Evolutionary conservation across 345 rosid species (phyloP).

Genomic region (Zanthoxylum bungeanum): DNA sequence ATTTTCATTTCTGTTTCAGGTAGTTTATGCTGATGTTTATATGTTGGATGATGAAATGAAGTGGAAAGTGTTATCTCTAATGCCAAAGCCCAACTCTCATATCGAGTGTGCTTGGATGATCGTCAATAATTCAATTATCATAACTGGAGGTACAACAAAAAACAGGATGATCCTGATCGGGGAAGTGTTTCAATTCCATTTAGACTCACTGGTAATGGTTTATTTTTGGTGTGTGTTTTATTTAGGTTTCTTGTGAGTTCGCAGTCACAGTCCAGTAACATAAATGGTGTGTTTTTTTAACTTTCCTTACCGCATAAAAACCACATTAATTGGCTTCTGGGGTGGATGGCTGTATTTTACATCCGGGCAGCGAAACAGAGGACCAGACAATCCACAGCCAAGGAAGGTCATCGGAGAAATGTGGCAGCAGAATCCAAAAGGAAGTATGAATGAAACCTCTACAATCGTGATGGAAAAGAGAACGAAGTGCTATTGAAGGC

Average conservation of each 20-base stretch:
- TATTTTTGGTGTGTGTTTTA: too few relatives aligned
- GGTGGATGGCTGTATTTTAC: slow-evolving; percentile 81
- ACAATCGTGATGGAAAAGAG: too few relatives aligned
- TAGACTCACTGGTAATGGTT: slow-evolving; percentile 63
- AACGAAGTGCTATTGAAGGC: too few relatives aligned
- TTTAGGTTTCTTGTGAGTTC: too few relatives aligned
- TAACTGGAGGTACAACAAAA: too few relatives aligned
- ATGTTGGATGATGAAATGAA: slow-evolving; percentile 72
- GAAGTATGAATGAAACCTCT: too few relatives aligned
- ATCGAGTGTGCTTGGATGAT: slow-evolving; percentile 79
- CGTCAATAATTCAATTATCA: slow-evolving; percentile 68
- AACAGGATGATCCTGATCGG: slow-evolving; percentile 77
- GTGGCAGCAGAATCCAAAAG: too few relatives aligned
- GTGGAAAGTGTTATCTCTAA: slow-evolving; percentile 63
- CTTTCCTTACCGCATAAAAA: slow-evolving; percentile 79
- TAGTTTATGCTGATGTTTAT: slow-evolving; percentile 73
- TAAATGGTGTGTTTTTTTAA: too few relatives aligned
- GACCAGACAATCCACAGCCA: slow-evolving; percentile 79
- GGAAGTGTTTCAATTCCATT: slow-evolving; percentile 65
- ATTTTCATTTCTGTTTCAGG: slow-evolving; percentile 33
- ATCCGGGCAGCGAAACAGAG: slow-evolving; percentile 83
- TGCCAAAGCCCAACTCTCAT: slow-evolving; percentile 88
- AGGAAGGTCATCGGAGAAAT: slow-evolving; percentile 65
- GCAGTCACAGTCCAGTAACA: too few relatives aligned
- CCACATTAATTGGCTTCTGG: slow-evolving; percentile 62